Base-by-base conservation (phyloP, 1,139 yeast genomes). In the Magnusiomyces magnusii region DNA sequence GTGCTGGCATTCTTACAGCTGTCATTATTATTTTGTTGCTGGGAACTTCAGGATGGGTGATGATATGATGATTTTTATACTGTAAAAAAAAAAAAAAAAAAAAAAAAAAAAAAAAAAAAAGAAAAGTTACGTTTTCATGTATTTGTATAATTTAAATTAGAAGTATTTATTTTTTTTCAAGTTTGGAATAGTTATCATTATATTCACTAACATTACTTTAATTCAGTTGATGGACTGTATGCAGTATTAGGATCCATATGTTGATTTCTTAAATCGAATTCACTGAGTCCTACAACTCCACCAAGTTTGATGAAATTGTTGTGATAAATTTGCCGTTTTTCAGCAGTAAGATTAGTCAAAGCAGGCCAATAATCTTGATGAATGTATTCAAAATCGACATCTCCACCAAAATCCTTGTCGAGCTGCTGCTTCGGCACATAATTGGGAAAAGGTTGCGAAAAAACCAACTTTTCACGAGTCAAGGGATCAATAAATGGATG, bases 401-500 rank as follows among this genome's bases (percentile, higher is more conserved):
- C 72, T 15, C 99, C 99, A 55, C 92, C 93, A 69, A 89, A 92
- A 53, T 86, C 87, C 67, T 81, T 79, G 69, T 91, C 97, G 61
- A 93, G 78, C 71, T 91, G 97, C 61, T 84, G 85, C 53, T 74
- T 74, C 1, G 96, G 95, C 2, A 91, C 95, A 68, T 85, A 92
- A 44, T 88, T 78, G 52, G 83, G 81, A 73, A 91, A 89, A 3
- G 96, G 96, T 68, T 91, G 90, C 70, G 89, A 95, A 70, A 85
- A 92, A 2, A 90, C 92, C 51, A 95, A 81, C 75, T 93, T 93
- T 74, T 90, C 96, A 65, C 96, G 80, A 1, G 98, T 93, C 69
- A 90, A 75, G 2, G 99, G 98, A 69, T 93, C 99, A 62, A 93
- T 92, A 69, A 93, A 93, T 0, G 98, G 98, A 63, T 89, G 88